phyloP scores from a whole-genome alignment of 306 rosid species.

The Cicer arietinum region DNA sequence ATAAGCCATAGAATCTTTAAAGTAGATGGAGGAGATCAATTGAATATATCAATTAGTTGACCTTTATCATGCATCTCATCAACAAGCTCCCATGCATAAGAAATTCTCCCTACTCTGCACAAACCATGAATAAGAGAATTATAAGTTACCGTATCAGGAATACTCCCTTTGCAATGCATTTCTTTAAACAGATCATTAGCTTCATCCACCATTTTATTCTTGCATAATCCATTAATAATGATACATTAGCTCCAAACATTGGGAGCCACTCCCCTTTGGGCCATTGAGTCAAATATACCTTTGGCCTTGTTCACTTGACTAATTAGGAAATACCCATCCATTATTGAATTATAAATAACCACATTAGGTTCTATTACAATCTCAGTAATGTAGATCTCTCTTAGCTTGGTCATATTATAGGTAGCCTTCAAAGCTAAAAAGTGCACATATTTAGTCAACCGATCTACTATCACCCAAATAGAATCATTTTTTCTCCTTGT shows the following conservation, averaged over 20 bases:
- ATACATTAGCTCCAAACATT: not conserved
- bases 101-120: not conserved
- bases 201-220: slow-evolving; percentile 2
- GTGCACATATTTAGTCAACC: no score
- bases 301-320: not conserved
- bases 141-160: not conserved
- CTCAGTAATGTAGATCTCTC: no score
- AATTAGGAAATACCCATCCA: not conserved
- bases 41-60: not conserved
- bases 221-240: not conserved
- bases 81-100: not conserved
- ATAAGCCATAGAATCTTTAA: no score
- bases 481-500: no score
- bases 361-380: no score
- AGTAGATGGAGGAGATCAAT: no score
- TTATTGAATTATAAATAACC: not conserved
- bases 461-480: no score
- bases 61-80: not conserved
- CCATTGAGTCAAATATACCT: not conserved
- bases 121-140: not conserved
- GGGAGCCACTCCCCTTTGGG: not conserved
- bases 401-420: no score
- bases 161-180: not conserved
- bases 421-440: no score
- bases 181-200: not conserved